A percentile compares a stretch with the other conserved stretches of the same genome.
Evolutionary conservation across 805 yeast species (phyloP).

Genomic region (Kuraishia cidri): DNA sequence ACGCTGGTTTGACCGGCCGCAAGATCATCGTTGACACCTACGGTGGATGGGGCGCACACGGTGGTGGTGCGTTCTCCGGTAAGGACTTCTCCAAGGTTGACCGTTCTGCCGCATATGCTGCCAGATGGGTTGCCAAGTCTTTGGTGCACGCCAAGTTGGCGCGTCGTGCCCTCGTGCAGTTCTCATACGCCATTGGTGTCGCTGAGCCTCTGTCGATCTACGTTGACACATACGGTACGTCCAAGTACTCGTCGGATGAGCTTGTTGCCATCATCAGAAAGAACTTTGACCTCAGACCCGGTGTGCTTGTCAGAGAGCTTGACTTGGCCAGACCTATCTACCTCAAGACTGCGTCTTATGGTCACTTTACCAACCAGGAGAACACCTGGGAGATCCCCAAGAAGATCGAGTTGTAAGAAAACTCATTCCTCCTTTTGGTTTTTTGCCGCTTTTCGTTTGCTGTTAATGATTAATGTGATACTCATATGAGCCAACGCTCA

Average conservation of each 20-base stretch:
- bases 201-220: constrained; percentile 98
- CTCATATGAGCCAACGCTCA: constrained; percentile 2
- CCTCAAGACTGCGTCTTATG: constrained; percentile 98
- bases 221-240: constrained; percentile 98
- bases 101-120: constrained; percentile 99
- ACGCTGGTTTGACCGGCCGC: constrained; percentile 99
- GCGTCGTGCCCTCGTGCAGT: constrained; percentile 95
- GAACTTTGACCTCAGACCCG: constrained; percentile 99
- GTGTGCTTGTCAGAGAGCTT: constrained; percentile 94
- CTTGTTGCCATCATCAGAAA: constrained; percentile 84
- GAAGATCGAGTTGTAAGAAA: constrained; percentile 47
- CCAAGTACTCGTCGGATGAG: constrained; percentile 81
- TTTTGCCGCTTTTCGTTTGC: too few species aligned
- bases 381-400: constrained; percentile 99
- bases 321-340: constrained; percentile 99
- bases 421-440: neutral
- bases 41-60: constrained; percentile 99
- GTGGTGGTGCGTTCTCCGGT: constrained; percentile 99
- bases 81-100: constrained; percentile 99
- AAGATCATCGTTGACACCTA: constrained; percentile 99
- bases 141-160: constrained; percentile 91
- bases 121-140: constrained; percentile 99
- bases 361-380: constrained; percentile 99
- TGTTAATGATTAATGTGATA: constrained; percentile 2
- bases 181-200: constrained; percentile 99